These are phyloP conservation scores for Kuraishia floccosa DNA, from an alignment of 805 yeast genomes.

Conservation along the genomic window DNA sequence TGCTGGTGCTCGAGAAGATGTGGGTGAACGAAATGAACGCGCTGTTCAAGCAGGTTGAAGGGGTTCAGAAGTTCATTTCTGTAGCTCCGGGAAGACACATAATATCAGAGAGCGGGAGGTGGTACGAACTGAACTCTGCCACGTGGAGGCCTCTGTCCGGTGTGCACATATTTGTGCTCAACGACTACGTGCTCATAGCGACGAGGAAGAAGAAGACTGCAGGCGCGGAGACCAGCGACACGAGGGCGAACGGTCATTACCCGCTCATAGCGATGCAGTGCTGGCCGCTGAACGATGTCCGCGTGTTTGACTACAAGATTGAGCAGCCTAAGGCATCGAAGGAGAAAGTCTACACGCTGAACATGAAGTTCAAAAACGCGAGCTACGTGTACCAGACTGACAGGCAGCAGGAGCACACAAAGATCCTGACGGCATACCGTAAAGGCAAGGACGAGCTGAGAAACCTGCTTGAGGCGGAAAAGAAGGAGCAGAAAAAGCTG, in stretches of 20 bases:
- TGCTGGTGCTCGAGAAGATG: slow-evolving; percentile 62
- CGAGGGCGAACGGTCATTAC: slow-evolving; percentile 5
- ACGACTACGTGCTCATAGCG: slow-evolving; percentile 70
- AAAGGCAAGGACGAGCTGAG: slow-evolving; percentile 52
- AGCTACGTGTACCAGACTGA: slow-evolving; percentile 53
- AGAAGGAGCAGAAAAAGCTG: slow-evolving; percentile 26
- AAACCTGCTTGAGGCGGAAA: slow-evolving; percentile 41
- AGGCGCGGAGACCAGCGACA: slow-evolving; percentile 15
- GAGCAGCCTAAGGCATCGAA: background rate
- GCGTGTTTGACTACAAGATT: slow-evolving; percentile 25
- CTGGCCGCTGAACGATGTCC: slow-evolving; percentile 62
- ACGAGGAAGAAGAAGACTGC: slow-evolving; percentile 32
- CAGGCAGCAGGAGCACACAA: slow-evolving; percentile 41
- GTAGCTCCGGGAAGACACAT: slow-evolving; percentile 74
- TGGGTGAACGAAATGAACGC: slow-evolving; percentile 69
- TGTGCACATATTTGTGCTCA: slow-evolving; percentile 64
- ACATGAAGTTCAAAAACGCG: slow-evolving; percentile 8
- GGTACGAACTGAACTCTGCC: slow-evolving; percentile 81
- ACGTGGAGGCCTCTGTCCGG: slow-evolving; percentile 74
- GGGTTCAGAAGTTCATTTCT: slow-evolving; percentile 75
- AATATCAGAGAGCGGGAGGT: slow-evolving; percentile 65
- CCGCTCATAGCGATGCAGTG: slow-evolving; percentile 62
- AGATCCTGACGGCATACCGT: slow-evolving; percentile 42
- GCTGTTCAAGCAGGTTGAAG: slow-evolving; percentile 75
- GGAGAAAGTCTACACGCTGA: slow-evolving; percentile 10